Conservation (phyloP, 2,329 filamentous ascomycete species). For the Xylariomycetidae sp. region DNA sequence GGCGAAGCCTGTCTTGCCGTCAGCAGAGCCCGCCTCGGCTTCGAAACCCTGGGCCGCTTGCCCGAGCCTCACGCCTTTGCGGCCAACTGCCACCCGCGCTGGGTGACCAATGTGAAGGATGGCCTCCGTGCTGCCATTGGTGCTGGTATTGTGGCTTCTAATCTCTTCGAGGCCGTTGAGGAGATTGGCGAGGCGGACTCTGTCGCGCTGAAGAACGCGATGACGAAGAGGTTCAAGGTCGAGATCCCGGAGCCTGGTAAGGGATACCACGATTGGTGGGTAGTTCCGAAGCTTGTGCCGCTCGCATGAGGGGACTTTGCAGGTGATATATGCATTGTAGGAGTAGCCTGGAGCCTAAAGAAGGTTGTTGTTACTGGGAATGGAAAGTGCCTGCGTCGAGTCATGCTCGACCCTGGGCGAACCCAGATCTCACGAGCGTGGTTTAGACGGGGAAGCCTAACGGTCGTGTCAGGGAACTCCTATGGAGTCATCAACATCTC, state of each 20-base stretch:
- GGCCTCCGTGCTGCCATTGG: conserved; percentile 66
- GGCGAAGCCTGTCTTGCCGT: conserved; percentile 40
- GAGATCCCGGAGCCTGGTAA: conserved; percentile 18
- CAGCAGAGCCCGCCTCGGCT: conserved; percentile 44
- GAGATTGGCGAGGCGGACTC: too few species aligned
- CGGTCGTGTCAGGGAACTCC: too few species aligned
- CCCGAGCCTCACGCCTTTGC: conserved; percentile 47
- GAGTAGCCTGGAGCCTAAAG: too few species aligned
- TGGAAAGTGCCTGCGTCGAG: too few species aligned
- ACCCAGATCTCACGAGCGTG: too few species aligned
- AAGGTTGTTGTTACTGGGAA: too few species aligned
- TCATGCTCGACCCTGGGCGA: too few species aligned
- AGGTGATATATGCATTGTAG: neutral
- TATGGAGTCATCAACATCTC: too few species aligned
- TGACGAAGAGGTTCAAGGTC: too few species aligned
- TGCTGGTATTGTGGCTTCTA: conserved; percentile 57
- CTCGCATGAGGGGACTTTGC: conserved; percentile 3
- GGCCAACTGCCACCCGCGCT: conserved; percentile 53
- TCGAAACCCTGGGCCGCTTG: conserved; percentile 51
- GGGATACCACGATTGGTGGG: conserved; percentile 60
- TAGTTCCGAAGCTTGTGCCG: conserved; percentile 49
- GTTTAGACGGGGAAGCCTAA: too few species aligned
- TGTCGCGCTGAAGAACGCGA: too few species aligned
- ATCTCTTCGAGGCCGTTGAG: too few species aligned
- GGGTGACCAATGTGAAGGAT: conserved; percentile 53